Evolutionary conservation across 2,329 filamentous ascomycete species (phyloP), one percentile per base, ranked within the genome.

Genomic region (Didymella sp.): DNA sequence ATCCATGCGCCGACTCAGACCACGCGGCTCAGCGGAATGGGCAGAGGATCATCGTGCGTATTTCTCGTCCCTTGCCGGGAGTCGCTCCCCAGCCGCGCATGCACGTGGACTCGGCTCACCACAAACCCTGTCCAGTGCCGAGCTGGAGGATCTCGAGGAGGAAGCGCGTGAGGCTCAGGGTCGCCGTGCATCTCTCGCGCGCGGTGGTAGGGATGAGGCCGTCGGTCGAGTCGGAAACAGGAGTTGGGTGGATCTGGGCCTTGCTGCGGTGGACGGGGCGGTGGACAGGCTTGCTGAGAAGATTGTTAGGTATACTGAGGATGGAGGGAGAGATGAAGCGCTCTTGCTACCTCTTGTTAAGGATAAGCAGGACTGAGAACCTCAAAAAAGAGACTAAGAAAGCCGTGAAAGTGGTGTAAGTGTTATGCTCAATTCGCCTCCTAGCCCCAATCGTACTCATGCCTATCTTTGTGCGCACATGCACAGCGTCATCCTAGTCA

Each of bases 221-320:
- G 8, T 38, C 13, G 21, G 12, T 33, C 22, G 48, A 27, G n/a
- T n/a, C 24, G 44, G 47, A 46, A 21, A 21, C 47, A 41, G 15
- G 52, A 60, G 56, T 24, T 70, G 63, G 61, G 51, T 71, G 17
- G 56, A 66, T 17, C 41, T 55, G 3, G 57, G 62, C 5, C 50
- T 72, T 24, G 53, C 55, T 1, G 58, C 48, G 11, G 51, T 75
- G 3, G 70, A 72, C 54, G 64, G 54, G 0, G 63, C 55, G 21
- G 67, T 75, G 19, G 60, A 56, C 35, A 45, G 54, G 35, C 42
- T 62, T 30, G 63, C 62, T 31, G 64, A 52, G 30, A 59, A 33
- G 47, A 47, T 73, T 44, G 61, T 56, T 41, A 56, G 56, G 63
- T 75, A 61, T 65, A 66, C 62, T 41, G 66, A 64, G 45, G 69